Conservation (phyloP, 495 filamentous ascomycete genomes). For the Aspergillus kassunensis region DNA sequence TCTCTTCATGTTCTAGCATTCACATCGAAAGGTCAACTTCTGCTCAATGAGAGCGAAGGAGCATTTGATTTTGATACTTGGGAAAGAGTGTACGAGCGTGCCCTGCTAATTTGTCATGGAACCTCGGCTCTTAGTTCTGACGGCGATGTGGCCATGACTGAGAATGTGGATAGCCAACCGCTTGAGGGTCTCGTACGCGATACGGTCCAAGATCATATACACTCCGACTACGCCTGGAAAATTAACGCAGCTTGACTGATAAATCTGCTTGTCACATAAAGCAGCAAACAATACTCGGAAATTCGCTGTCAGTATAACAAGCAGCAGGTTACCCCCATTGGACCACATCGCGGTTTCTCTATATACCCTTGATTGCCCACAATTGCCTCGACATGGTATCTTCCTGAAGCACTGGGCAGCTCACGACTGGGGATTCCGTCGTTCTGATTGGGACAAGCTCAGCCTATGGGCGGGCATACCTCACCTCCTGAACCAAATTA, state of each 20-base stretch:
- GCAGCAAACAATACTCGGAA: background rate
- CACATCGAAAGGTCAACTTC: slow-evolving; percentile 66
- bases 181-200: slow-evolving; percentile 61
- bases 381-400: background rate
- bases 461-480: background rate
- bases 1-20: slow-evolving; percentile 78
- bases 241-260: slow-evolving; percentile 35
- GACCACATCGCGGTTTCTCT: background rate
- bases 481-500: background rate
- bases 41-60: slow-evolving; percentile 80
- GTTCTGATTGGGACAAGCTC: background rate
- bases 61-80: slow-evolving; percentile 72
- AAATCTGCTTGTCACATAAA: too few species aligned
- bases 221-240: slow-evolving; percentile 39
- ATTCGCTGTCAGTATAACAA: background rate
- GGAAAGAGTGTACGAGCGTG: slow-evolving; percentile 65
- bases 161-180: slow-evolving; percentile 32
- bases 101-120: slow-evolving; percentile 59
- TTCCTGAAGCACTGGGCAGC: too few species aligned
- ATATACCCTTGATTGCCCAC: background rate
- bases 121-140: slow-evolving; percentile 31
- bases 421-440: background rate
- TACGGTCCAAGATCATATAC: slow-evolving; percentile 49
- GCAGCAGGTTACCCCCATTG: background rate
- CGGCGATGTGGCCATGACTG: slow-evolving; percentile 42